Evolutionary conservation across 495 filamentous ascomycete species (phyloP).

Genomic region (Monascus purpureus): DNA sequence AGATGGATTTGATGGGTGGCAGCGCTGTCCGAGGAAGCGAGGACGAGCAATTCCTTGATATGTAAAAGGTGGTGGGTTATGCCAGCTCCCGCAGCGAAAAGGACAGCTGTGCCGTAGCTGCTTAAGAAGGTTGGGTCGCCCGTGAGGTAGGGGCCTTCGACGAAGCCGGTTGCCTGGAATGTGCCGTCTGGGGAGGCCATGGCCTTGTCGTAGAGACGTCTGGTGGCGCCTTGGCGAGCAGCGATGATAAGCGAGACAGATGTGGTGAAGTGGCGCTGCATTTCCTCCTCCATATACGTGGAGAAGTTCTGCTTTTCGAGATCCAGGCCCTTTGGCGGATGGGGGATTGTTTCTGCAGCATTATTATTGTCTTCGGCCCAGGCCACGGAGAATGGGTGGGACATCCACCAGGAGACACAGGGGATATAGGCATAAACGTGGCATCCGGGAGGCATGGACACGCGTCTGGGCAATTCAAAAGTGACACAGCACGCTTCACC

Average conservation of each 20-base stretch:
- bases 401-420: slow-evolving; percentile 54
- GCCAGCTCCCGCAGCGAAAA: slow-evolving; percentile 78
- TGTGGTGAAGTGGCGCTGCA: slow-evolving; percentile 20
- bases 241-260: slow-evolving; percentile 67
- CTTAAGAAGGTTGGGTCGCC: slow-evolving; percentile 46
- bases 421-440: slow-evolving; percentile 80
- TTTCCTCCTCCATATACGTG: slow-evolving; percentile 15
- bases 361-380: slow-evolving; percentile 31
- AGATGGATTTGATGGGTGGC: slow-evolving; percentile 71
- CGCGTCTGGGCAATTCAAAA: slow-evolving; percentile 62
- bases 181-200: slow-evolving; percentile 40
- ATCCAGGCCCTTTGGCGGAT: neutral
- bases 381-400: slow-evolving; percentile 44
- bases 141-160: slow-evolving; percentile 70
- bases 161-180: slow-evolving; percentile 45
- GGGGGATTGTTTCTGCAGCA: slow-evolving; percentile 9
- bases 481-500: slow-evolving; percentile 46
- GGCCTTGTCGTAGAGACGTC: slow-evolving; percentile 56
- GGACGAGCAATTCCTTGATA: slow-evolving; percentile 58
- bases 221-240: slow-evolving; percentile 73
- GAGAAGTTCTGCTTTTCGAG: slow-evolving; percentile 28
- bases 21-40: slow-evolving; percentile 52
- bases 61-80: slow-evolving; percentile 79
- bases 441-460: slow-evolving; percentile 58
- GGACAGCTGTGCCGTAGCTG: slow-evolving; percentile 74